These are phyloP conservation scores for Colletotrichum lindemuthianum DNA, from an alignment of 2,329 filamentous ascomycete species.

Conservation along the genomic window DNA sequence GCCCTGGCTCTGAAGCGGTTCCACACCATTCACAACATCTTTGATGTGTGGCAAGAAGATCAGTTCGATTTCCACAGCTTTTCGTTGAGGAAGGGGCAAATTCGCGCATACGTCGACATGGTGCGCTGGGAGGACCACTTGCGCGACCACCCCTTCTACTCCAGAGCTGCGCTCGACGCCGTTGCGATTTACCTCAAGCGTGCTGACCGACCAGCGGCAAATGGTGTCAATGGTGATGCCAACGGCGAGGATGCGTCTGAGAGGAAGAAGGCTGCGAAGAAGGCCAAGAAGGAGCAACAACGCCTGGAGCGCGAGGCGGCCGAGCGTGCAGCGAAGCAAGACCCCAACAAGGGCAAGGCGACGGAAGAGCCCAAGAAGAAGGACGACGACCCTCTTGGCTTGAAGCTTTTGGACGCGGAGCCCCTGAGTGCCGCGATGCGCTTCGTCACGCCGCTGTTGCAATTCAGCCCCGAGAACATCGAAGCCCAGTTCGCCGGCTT, in stretches of 20 bases:
- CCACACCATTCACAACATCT: slow-evolving; percentile 88
- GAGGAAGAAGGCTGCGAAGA: slow-evolving; percentile 88
- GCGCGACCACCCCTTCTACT: slow-evolving; percentile 93
- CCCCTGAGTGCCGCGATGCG: slow-evolving; percentile 89
- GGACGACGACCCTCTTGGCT: slow-evolving; percentile 87
- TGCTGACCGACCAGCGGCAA: slow-evolving; percentile 76
- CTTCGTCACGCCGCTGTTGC: slow-evolving; percentile 82
- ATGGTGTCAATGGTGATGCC: slow-evolving; percentile 67
- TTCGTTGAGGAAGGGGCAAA: slow-evolving; percentile 95
- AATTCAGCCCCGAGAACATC: slow-evolving; percentile 82
- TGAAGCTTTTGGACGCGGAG: slow-evolving; percentile 83
- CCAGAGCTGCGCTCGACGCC: slow-evolving; percentile 82
- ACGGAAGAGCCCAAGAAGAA: slow-evolving; percentile 76
- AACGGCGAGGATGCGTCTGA: slow-evolving; percentile 70
- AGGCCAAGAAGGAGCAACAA: slow-evolving; percentile 80
- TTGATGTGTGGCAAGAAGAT: slow-evolving; percentile 97
- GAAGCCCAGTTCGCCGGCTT: slow-evolving; percentile 88
- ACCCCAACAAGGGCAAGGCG: slow-evolving; percentile 80
- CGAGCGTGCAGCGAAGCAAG: slow-evolving; percentile 81
- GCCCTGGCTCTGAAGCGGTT: slow-evolving; percentile 93
- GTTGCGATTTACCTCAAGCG: slow-evolving; percentile 83
- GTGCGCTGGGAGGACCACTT: slow-evolving; percentile 93
- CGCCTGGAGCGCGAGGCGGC: slow-evolving; percentile 78
- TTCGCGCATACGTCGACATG: slow-evolving; percentile 95
- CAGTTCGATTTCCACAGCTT: slow-evolving; percentile 99